Percentiles rank a stretch among this genome's conserved stretches.
Conservation (phyloP, 768 basidiomycete genomes). For the Amanita exitialis region DNA sequence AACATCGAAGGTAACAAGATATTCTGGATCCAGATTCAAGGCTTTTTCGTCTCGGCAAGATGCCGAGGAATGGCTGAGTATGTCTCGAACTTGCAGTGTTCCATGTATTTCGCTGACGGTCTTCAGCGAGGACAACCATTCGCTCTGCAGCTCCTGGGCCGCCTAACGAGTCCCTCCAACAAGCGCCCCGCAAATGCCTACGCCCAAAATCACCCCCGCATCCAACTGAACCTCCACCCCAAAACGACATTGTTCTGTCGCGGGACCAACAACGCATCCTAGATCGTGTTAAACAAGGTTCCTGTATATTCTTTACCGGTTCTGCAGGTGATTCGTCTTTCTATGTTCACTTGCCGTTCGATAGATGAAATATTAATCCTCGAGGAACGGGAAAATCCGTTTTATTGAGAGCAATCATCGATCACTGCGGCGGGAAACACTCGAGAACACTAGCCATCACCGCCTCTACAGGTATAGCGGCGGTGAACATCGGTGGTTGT, state of each 20-base stretch:
- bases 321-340: constrained; percentile 51
- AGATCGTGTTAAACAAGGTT: constrained; percentile 41
- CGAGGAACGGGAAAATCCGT: constrained; percentile 80
- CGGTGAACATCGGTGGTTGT: constrained; percentile 72
- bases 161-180: not conserved
- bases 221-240: constrained; percentile 1
- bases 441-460: constrained; percentile 52
- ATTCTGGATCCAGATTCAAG: constrained; percentile 40
- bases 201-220: not conserved
- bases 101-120: not conserved
- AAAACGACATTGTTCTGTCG: constrained; percentile 29
- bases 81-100: constrained; percentile 3
- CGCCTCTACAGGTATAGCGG: constrained; percentile 72
- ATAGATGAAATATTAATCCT: not conserved
- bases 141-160: too few species aligned
- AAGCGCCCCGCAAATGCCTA: not conserved
- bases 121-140: not conserved
- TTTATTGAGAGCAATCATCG: constrained; percentile 66
- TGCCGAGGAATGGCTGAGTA: constrained; percentile 46
- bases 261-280: constrained; percentile 42
- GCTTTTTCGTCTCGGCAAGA: constrained; percentile 33
- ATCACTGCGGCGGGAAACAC: constrained; percentile 22
- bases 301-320: constrained; percentile 80
- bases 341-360: not conserved
- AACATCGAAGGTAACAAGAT: constrained; percentile 37